Percentiles rank a stretch among this genome's conserved stretches.
These are phyloP conservation scores for Monoraphidium neglectum DNA, from an alignment of 139 green algal genomes.

Conservation along the genomic window DNA sequence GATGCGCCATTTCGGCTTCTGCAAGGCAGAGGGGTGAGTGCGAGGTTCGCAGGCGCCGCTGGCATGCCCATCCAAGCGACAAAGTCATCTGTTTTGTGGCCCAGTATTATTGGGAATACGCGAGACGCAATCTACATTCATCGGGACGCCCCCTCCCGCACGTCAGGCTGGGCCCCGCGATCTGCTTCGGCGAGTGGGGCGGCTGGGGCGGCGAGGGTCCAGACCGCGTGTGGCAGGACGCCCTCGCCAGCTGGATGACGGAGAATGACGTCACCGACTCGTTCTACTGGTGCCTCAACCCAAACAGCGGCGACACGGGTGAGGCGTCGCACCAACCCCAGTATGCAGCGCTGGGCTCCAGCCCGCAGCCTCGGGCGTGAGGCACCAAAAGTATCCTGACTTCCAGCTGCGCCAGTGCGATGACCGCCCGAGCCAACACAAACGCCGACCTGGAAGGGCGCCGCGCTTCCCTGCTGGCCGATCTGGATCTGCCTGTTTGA, in stretches of 20 bases:
- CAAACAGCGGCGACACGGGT: constrained; percentile 31
- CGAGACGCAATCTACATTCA: no score
- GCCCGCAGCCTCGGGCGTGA: not conserved
- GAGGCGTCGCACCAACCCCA: not conserved
- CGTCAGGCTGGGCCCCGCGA: constrained; percentile 10
- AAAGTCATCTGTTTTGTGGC: not conserved
- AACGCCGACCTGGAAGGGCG: not conserved
- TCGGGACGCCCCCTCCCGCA: no score
- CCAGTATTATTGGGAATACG: not conserved
- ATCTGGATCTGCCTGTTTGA: not conserved
- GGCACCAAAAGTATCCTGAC: not conserved
- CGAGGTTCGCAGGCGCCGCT: no score
- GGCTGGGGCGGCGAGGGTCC: not conserved
- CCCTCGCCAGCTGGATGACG: constrained; percentile 19
- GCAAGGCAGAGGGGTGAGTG: no score
- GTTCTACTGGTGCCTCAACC: constrained; percentile 43
- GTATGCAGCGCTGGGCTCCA: no score
- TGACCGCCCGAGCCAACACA: no score
- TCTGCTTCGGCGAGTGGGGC: constrained; percentile 39
- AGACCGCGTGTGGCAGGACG: constrained; percentile 21
- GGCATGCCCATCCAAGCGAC: no score
- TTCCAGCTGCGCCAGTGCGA: no score
- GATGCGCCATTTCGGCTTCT: no score
- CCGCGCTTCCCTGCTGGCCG: not conserved
- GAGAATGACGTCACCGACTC: constrained; percentile 26